A percentile compares a stretch with the other conserved stretches of the same genome.
These are phyloP conservation scores for Phallus indusiatus DNA, from an alignment of 768 basidiomycete species.

Conservation along the genomic window DNA sequence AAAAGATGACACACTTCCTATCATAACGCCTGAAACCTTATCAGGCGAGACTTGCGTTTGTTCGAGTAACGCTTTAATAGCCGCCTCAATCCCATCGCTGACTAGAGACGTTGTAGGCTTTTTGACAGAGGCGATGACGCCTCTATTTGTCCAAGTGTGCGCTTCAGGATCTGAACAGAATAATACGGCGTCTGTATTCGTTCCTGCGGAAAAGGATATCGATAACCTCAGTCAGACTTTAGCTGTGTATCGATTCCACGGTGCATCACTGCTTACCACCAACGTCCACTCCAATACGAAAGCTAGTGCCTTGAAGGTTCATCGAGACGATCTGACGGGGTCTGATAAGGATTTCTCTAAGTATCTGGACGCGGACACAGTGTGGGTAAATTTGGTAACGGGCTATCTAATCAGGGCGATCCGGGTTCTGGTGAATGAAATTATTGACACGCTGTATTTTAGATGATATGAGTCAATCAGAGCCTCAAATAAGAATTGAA, in stretches of 20 bases:
- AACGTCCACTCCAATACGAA: slow-evolving; percentile 13
- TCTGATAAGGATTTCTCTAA: background rate
- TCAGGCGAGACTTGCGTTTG: slow-evolving; percentile 26
- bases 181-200: slow-evolving; percentile 33
- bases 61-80: slow-evolving; percentile 36
- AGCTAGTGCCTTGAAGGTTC: background rate
- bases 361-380: background rate
- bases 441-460: too few species aligned
- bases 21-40: slow-evolving; percentile 40
- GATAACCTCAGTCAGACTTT: slow-evolving; percentile 11
- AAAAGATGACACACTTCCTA: slow-evolving; percentile 35
- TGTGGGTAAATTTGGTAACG: background rate
- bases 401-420: too few species aligned
- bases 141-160: slow-evolving; percentile 23
- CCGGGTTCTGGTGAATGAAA: too few species aligned
- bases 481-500: too few species aligned
- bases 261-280: slow-evolving; percentile 11
- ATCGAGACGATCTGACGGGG: background rate
- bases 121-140: slow-evolving; percentile 34
- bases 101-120: slow-evolving; percentile 47
- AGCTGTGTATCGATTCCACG: background rate
- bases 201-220: slow-evolving; percentile 11
- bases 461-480: too few species aligned
- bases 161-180: slow-evolving; percentile 23
- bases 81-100: slow-evolving; percentile 47